Evolutionary conservation across 495 filamentous ascomycete genomes (phyloP).

Genomic region (Lasiosphaeria ovina): DNA sequence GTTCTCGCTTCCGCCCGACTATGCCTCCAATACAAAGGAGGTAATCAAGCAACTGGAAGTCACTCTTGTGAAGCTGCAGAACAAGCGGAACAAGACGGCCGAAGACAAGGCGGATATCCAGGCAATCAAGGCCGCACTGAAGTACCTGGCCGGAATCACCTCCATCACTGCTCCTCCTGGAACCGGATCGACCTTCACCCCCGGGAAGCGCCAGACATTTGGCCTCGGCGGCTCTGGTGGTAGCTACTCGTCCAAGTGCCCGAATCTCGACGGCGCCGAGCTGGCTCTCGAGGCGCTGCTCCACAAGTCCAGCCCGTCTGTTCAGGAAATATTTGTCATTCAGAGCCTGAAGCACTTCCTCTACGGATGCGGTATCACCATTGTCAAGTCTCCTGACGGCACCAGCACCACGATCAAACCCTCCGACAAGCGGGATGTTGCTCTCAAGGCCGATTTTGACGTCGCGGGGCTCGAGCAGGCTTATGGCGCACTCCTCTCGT

Average conservation of each 20-base stretch:
- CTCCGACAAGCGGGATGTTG: constrained; percentile 19
- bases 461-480: constrained; percentile 19
- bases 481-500: constrained; percentile 15
- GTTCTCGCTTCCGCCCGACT: constrained; percentile 23
- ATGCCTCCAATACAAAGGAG: constrained; percentile 23
- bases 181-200: constrained; percentile 21
- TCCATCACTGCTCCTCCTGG: constrained; percentile 26
- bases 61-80: constrained; percentile 25
- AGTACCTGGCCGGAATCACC: constrained; percentile 24
- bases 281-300: constrained; percentile 20
- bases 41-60: constrained; percentile 25
- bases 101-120: constrained; percentile 23
- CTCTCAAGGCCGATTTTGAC: constrained; percentile 14
- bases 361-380: constrained; percentile 37
- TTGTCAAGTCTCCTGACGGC: constrained; percentile 36
- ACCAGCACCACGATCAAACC: constrained; percentile 38
- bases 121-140: constrained; percentile 23
- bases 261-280: constrained; percentile 22
- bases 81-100: constrained; percentile 26
- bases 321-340: constrained; percentile 28
- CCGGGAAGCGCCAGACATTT: constrained; percentile 21
- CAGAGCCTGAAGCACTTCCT: constrained; percentile 33
- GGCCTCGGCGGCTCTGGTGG: constrained; percentile 11
- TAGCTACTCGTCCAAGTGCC: constrained; percentile 18
- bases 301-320: constrained; percentile 24